Percentiles rank a stretch among this genome's conserved stretches.
Conservation (phyloP, 164 flowering plant species). For the Houttuynia cordata region DNA sequence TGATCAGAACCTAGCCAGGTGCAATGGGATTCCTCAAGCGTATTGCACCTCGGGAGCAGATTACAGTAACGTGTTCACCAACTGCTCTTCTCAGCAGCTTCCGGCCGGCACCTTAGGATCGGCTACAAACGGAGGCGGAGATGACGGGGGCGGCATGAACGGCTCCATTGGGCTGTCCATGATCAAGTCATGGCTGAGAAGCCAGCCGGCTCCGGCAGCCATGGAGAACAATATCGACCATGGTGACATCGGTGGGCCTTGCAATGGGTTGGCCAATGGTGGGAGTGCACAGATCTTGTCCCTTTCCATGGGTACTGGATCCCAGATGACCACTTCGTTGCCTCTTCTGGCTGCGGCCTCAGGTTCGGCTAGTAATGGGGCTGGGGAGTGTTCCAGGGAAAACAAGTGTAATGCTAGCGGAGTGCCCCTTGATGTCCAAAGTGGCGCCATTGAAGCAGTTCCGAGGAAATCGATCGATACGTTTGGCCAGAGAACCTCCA, state of each 20-base stretch:
- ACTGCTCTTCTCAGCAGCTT: too few species aligned
- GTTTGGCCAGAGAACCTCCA: constrained; percentile 90
- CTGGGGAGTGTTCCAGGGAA: constrained; percentile 22
- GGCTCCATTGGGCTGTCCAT: constrained; percentile 63
- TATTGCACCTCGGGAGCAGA: constrained; percentile 16
- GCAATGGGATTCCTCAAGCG: constrained; percentile 8
- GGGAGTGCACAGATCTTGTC: constrained; percentile 44
- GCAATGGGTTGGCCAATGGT: not conserved
- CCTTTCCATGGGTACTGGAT: constrained; percentile 60
- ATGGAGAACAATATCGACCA: constrained; percentile 11
- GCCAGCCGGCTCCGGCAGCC: constrained; percentile 34
- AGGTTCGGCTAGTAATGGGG: constrained; percentile 17
- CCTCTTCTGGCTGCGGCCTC: constrained; percentile 17
- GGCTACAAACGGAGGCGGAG: not conserved
- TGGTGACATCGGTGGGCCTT: not conserved
- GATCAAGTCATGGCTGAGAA: constrained; percentile 92
- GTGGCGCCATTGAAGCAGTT: constrained; percentile 41
- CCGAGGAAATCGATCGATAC: constrained; percentile 78
- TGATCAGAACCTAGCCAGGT: constrained; percentile 12
- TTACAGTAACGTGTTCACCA: constrained; percentile 28
- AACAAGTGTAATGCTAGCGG: constrained; percentile 16
- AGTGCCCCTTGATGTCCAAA: constrained; percentile 30
- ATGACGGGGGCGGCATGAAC: constrained; percentile 4
- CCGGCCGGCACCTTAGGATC: too few species aligned
- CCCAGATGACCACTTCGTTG: constrained; percentile 29